Base-by-base conservation (phyloP, 2,329 filamentous ascomycete genomes). In the Hypoxylon sp. region DNA sequence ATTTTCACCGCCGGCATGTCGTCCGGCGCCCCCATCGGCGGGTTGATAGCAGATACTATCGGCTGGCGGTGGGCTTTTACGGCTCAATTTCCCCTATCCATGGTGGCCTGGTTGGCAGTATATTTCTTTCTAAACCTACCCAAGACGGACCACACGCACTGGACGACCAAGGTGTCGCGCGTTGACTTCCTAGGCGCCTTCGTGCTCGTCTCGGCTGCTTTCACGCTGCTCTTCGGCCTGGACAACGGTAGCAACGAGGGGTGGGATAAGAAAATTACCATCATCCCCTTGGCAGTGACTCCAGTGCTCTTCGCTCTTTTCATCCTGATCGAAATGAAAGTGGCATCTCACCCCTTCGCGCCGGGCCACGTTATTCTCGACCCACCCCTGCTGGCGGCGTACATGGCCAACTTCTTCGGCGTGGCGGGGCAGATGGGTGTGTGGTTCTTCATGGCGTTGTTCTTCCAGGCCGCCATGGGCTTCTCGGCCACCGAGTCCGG, bases 161-260 rank as follows among this genome's bases (percentile, higher is more conserved):
- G 90, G 90, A 84, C 83, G 68, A 77, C 84, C 36, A 93, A 93
- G 75, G 79, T 94, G 11, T 80, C 82, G 17, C 87, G 88, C 32
- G 86, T 95, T 71, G 93, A 95, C 77, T 93, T 94, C 72, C 79
- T 91, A 0, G 92, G 93, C 5, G 91, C 91, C 1, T 79, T 87
- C 28, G 83, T 88, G 17, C 86, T 95, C 14, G 84, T 93, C 25
- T 74, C 83, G 1, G 90, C 91, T 3, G 88, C 93, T 0, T 77
- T 91, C 60, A 82, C 86, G 1, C 83, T 94, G 28, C 83, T 93
- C 1, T 78, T 92, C 19, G 91, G 90, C 10, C 83, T 95, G 13
- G 92, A 95, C 76, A 86, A 87, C 52, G 92, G 92, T 30, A 90
- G 89, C 63, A 94, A 94, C 76, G 82, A 89, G 7, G 87, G 89